Evolutionary conservation across 2,329 filamentous ascomycete genomes (phyloP).

Genomic region (Raffaelea deltoideospora): DNA sequence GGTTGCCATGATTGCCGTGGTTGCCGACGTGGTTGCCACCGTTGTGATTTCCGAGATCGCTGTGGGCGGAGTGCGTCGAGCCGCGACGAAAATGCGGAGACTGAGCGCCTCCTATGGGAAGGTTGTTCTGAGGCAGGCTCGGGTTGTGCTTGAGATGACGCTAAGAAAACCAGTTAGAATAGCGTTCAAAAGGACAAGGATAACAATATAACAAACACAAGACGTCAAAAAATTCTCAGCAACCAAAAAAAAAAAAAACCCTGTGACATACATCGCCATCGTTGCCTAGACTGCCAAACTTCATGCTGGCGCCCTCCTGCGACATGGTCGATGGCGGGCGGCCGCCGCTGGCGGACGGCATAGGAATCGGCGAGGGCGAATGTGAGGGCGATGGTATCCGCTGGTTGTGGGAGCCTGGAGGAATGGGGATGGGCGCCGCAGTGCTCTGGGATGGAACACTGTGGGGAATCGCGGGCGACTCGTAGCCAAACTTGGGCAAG

Average conservation of each 20-base stretch:
- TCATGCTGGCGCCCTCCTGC: constrained; percentile 50
- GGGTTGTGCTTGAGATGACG: constrained; percentile 49
- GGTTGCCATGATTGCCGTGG: constrained; percentile 55
- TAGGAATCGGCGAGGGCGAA: constrained; percentile 86
- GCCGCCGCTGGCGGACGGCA: constrained; percentile 69
- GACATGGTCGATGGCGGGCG: constrained; percentile 67
- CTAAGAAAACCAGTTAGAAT: constrained; percentile 19
- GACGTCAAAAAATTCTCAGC: no score
- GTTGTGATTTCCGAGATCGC: constrained; percentile 51
- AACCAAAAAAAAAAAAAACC: no score
- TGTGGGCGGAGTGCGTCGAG: constrained; percentile 70
- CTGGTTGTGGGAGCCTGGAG: constrained; percentile 52
- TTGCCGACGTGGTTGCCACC: constrained; percentile 58
- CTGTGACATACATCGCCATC: constrained; percentile 68
- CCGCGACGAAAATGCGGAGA: constrained; percentile 66
- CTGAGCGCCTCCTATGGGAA: constrained; percentile 27
- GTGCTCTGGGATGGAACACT: constrained; percentile 46
- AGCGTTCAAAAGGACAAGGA: constrained; percentile 12
- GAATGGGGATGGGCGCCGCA: constrained; percentile 47
- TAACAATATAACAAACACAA: constrained; percentile 2
- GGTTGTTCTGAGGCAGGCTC: constrained; percentile 45
- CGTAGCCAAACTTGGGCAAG: constrained; percentile 68
- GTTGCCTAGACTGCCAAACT: constrained; percentile 72
- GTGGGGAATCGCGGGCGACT: constrained; percentile 51
- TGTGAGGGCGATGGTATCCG: constrained; percentile 70